phyloP scores from a whole-genome alignment of 1,284 basidiomycete genomes.

The Trametes sp. region DNA sequence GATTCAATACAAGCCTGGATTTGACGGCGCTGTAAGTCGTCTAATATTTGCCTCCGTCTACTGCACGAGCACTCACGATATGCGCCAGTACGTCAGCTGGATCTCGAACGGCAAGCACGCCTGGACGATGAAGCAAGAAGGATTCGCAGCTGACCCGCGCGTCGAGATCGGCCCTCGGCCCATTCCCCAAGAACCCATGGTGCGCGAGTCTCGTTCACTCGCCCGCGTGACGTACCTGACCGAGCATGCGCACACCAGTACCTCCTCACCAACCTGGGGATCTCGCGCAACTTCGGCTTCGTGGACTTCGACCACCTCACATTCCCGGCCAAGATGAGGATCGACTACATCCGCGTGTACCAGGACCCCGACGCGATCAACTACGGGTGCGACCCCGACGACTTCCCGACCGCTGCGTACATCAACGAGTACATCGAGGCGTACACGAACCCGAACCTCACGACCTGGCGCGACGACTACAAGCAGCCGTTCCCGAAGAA shows the following conservation, averaged over 20 bases:
- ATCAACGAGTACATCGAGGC: slow-evolving; percentile 65
- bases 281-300: slow-evolving; percentile 79
- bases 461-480: slow-evolving; percentile 56
- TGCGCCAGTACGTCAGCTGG: slow-evolving; percentile 90
- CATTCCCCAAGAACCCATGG: slow-evolving; percentile 72
- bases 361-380: slow-evolving; percentile 72
- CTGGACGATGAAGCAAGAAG: slow-evolving; percentile 80
- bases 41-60: slow-evolving; percentile 41
- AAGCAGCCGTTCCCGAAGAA: slow-evolving; percentile 71
- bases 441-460: slow-evolving; percentile 52
- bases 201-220: slow-evolving; percentile 47
- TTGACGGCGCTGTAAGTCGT: slow-evolving; percentile 43
- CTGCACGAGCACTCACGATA: slow-evolving; percentile 46
- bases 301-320: slow-evolving; percentile 70
- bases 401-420: slow-evolving; percentile 81
- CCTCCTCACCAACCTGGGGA: slow-evolving; percentile 83
- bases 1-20: slow-evolving; percentile 64
- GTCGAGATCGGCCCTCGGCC: slow-evolving; percentile 65
- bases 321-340: slow-evolving; percentile 74
- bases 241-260: no score
- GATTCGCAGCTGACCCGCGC: slow-evolving; percentile 69
- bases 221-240: no score
- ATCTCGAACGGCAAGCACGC: slow-evolving; percentile 66
- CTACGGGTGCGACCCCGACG: slow-evolving; percentile 82
- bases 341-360: slow-evolving; percentile 89